Evolutionary conservation across 352 stramenopile species (phyloP).

Genomic region (Phytophthora citrophthora): DNA sequence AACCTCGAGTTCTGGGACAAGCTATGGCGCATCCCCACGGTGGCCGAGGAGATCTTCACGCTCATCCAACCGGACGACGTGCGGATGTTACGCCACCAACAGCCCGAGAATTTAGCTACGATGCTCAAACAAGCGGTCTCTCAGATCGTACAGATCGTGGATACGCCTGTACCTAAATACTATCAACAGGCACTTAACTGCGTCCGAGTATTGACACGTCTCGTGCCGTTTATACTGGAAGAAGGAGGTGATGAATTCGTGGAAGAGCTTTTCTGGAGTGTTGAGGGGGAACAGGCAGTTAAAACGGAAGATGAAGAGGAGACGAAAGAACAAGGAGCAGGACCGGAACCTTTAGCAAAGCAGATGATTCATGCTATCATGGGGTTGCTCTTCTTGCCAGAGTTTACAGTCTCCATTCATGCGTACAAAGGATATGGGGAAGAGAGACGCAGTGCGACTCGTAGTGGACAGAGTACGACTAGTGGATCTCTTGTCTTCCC

Average conservation of each 20-base stretch:
- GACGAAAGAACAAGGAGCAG: conserved; percentile 29
- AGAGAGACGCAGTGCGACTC: conserved; percentile 69
- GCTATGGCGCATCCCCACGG: conserved; percentile 87
- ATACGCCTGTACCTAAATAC: conserved; percentile 89
- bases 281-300: conserved; percentile 35
- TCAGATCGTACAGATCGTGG: conserved; percentile 87
- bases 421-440: conserved; percentile 84
- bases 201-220: conserved; percentile 78
- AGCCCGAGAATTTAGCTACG: conserved; percentile 81
- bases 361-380: conserved; percentile 88
- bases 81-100: conserved; percentile 87
- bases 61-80: conserved; percentile 90
- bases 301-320: conserved; percentile 53
- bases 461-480: conserved; percentile 47
- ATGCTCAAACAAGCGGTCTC: conserved; percentile 84
- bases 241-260: conserved; percentile 81
- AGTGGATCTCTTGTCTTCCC: conserved; percentile 65
- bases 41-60: conserved; percentile 90
- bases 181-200: conserved; percentile 89
- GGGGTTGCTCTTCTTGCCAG: conserved; percentile 84
- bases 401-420: conserved; percentile 88
- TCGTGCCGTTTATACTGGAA: conserved; percentile 89
- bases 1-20: conserved; percentile 93
- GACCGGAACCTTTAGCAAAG: conserved; percentile 59
- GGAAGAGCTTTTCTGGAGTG: conserved; percentile 82